Conservation (phyloP, 306 rosid genomes). For the Pyrus pyrifolia region DNA sequence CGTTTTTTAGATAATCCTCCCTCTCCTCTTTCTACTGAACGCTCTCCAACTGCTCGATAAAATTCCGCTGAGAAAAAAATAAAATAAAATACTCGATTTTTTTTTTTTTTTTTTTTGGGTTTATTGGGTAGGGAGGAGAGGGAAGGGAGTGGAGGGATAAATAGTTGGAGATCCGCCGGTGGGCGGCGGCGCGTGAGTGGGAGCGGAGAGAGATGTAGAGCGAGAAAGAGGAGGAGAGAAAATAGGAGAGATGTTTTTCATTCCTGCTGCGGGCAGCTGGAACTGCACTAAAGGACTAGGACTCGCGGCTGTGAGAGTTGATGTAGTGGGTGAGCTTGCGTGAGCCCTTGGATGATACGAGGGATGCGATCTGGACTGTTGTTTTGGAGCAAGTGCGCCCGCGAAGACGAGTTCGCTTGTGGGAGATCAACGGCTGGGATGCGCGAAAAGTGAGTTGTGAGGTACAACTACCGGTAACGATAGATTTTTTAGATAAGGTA, state of each 20-base stretch:
- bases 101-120: not conserved
- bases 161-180: conserved; percentile 51
- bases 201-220: not conserved
- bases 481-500: conserved; percentile 6
- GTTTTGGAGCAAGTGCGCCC: not conserved
- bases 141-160: conserved; percentile 54
- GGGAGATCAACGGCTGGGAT: not conserved
- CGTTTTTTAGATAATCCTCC: conserved; percentile 40
- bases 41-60: conserved; percentile 14
- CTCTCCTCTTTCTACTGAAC: conserved; percentile 62
- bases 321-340: conserved; percentile 26
- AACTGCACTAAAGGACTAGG: conserved; percentile 21
- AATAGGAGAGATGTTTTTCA: not conserved
- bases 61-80: not conserved
- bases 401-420: not conserved
- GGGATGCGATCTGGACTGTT: conserved; percentile 1
- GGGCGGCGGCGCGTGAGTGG: conserved; percentile 25
- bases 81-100: not conserved
- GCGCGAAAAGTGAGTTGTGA: not conserved
- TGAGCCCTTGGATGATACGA: conserved; percentile 43
- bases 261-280: conserved; percentile 23
- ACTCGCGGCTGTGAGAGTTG: not conserved
- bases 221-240: not conserved
- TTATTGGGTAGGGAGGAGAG: conserved; percentile 63
- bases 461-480: not conserved